A percentile compares a stretch with the other conserved stretches of the same genome.
These are phyloP conservation scores for Daldinia bambusicola DNA, from an alignment of 495 filamentous ascomycete genomes.

Conservation along the genomic window DNA sequence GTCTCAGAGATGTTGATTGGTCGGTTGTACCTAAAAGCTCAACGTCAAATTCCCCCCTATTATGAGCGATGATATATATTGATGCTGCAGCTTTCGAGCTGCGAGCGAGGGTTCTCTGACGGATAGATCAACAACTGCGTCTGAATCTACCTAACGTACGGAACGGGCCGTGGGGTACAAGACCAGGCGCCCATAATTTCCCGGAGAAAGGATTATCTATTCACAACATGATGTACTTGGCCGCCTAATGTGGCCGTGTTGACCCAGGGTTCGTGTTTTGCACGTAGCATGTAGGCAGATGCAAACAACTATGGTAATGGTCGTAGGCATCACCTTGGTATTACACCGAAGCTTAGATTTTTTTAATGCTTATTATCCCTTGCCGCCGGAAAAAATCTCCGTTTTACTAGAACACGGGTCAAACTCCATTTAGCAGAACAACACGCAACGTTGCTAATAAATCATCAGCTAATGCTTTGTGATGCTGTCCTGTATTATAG, in stretches of 20 bases:
- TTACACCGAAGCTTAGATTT: constrained; percentile 18
- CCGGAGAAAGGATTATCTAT: constrained; percentile 28
- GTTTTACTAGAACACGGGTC: constrained; percentile 17
- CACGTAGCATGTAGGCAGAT: constrained; percentile 24
- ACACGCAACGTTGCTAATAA: constrained; percentile 19
- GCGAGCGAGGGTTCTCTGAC: constrained; percentile 20
- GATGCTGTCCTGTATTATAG: constrained; percentile 9
- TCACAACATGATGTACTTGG: constrained; percentile 31
- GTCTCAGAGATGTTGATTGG: constrained; percentile 32
- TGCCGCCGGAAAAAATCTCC: constrained; percentile 26
- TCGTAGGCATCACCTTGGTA: constrained; percentile 21
- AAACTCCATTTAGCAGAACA: constrained; percentile 22
- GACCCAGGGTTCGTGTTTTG: constrained; percentile 36
- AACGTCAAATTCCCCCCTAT: constrained; percentile 32
- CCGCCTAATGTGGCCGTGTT: constrained; percentile 37
- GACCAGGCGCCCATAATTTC: constrained; percentile 35
- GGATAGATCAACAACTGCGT: constrained; percentile 35
- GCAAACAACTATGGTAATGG: constrained; percentile 27
- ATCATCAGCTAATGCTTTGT: constrained; percentile 21
- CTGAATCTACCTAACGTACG: constrained; percentile 29
- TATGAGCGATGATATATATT: constrained; percentile 23
- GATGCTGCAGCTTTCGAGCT: constrained; percentile 30
- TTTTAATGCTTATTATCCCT: constrained; percentile 29
- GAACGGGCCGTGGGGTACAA: constrained; percentile 43
- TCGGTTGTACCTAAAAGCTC: constrained; percentile 23